Base-by-base conservation (phyloP, 805 yeast species). In the Saturnispora besseyi region DNA sequence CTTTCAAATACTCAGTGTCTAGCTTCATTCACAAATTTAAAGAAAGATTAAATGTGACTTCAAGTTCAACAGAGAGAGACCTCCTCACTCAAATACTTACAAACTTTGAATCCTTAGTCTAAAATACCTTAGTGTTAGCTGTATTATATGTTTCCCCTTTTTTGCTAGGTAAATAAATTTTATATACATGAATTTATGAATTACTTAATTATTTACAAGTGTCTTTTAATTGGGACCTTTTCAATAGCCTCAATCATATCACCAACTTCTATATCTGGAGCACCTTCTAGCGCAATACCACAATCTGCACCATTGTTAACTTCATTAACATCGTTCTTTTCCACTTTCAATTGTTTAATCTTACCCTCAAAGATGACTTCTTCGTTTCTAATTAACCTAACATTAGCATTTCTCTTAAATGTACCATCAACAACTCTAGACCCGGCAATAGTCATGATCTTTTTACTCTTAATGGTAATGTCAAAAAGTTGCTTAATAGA, bases 281-380 rank as follows among this genome's bases (percentile, higher is more conserved):
- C 59, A 22, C 57, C 57, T 56, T 80, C 75, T 55, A 93, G 80
- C 0, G 87, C 70, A 24, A 91, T 62, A 48, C 99, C 99, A 71
- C 97, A 93, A 58, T 93, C 99, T 29, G 77, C 76, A 29, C 96
- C 97, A 66, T 87, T 90, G 51, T 78, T 78, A 8, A 86, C 87
- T 59, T 84, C 91, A 1, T 68, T 56, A 4, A 83, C 85, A 56
- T 87, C 95, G 42, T 87, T 90, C 63, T 87, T 88, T 47, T 80
- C 81, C 53, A 85, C 87, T 66, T 87, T 89, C 64, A 93, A 73
- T 6, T 91, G 81, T 2, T 82, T 76, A 7, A 93, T 62, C 31
- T 62, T 68, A 11, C 72, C 76, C 9, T 66, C 55, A 56, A 66
- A 71, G 5, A 63, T 52, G 10, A 69, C 64, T 29, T 59, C 58